phyloP scores from a whole-genome alignment of 164 flowering plant species.

The Vitis labrusca region DNA sequence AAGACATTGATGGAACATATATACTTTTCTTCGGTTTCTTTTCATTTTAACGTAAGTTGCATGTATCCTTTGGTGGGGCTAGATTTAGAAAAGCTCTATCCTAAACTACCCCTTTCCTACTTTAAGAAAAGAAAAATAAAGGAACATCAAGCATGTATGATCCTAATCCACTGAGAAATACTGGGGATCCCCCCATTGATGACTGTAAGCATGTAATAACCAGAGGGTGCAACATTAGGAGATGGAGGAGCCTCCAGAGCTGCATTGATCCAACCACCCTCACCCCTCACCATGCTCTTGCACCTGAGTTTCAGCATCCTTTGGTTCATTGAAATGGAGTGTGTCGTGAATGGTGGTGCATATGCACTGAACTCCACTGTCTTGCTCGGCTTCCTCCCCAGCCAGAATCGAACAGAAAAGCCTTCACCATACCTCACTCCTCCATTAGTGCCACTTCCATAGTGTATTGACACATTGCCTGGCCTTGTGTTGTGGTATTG shows the following conservation, averaged over 20 bases:
- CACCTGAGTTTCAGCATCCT: slow-evolving; percentile 59
- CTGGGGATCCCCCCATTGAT: slow-evolving; percentile 63
- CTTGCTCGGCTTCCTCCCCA: slow-evolving; percentile 26
- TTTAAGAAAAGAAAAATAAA: neutral
- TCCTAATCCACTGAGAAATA: slow-evolving; percentile 49
- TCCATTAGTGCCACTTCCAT: neutral
- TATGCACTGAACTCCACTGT: slow-evolving; percentile 41
- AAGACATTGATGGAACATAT: no score
- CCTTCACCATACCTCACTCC: slow-evolving; percentile 37
- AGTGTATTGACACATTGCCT: slow-evolving; percentile 32
- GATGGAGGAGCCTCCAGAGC: slow-evolving; percentile 60
- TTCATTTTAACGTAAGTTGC: no score
- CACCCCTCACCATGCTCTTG: slow-evolving; percentile 25
- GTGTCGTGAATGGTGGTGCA: slow-evolving; percentile 68
- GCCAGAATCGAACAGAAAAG: slow-evolving; percentile 39
- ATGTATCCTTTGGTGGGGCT: no score
- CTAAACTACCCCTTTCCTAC: no score
- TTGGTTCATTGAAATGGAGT: slow-evolving; percentile 66
- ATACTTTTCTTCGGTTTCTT: no score
- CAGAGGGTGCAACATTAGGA: slow-evolving; percentile 66
- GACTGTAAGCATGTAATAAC: slow-evolving; percentile 65
- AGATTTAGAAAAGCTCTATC: no score
- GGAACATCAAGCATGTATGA: slow-evolving; percentile 23
- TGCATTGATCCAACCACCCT: slow-evolving; percentile 37
- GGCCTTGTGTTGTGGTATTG: slow-evolving; percentile 37